phyloP scores from a whole-genome alignment of 192 early-diverging fungal species.

The Thamnidium elegans region DNA sequence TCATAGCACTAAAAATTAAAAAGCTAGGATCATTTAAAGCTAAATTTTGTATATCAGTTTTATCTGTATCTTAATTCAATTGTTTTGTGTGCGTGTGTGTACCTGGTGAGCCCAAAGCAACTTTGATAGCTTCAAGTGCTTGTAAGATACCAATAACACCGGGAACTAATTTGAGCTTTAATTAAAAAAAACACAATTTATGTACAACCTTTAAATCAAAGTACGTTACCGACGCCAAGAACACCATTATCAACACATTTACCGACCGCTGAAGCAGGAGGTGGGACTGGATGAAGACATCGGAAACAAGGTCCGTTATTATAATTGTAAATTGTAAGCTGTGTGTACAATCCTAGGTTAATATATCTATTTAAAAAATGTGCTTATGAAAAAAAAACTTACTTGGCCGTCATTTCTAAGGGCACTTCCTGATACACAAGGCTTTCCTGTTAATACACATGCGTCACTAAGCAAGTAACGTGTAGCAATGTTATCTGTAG shows the following conservation, averaged over 20 bases:
- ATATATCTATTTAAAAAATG: neutral
- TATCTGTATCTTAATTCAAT: neutral
- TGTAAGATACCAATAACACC: constrained; percentile 91
- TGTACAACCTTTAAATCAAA: neutral
- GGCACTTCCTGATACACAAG: constrained; percentile 88
- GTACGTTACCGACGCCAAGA: constrained; percentile 69
- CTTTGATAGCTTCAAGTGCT: constrained; percentile 91
- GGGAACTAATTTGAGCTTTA: constrained; percentile 54
- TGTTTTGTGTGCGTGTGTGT: neutral
- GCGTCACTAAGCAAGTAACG: constrained; percentile 95
- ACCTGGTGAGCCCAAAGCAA: constrained; percentile 52
- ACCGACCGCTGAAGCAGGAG: constrained; percentile 81
- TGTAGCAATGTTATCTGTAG: constrained; percentile 93
- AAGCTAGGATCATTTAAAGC: constrained; percentile 57
- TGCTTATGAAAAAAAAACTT: neutral
- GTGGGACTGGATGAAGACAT: constrained; percentile 91
- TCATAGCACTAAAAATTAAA: constrained; percentile 75
- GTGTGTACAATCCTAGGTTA: neutral
- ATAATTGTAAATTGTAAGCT: constrained; percentile 92
- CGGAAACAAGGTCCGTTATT: constrained; percentile 91
- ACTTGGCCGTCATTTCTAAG: constrained; percentile 87
- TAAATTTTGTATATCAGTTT: constrained; percentile 8
- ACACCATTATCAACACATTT: constrained; percentile 94
- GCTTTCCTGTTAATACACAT: constrained; percentile 76
- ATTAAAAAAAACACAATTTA: no score